A percentile compares a stretch with the other conserved stretches of the same genome.
These are phyloP conservation scores for Penicillium tannophilum DNA, from an alignment of 495 filamentous ascomycete species.

Conservation along the genomic window DNA sequence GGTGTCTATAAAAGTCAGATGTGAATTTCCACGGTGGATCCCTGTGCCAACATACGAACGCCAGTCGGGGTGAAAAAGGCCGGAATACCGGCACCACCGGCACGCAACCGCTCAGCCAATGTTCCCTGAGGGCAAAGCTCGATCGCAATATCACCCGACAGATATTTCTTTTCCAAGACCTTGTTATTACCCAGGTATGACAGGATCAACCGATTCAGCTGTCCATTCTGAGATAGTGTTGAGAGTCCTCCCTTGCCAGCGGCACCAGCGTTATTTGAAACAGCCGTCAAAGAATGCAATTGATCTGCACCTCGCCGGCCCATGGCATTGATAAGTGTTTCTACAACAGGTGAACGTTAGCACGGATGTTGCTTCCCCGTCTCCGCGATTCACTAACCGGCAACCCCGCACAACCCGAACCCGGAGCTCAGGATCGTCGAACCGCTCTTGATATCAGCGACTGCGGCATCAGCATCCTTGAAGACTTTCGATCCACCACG, in stretches of 20 bases:
- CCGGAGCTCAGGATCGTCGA: constrained; percentile 78
- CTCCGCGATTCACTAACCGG: constrained; percentile 37
- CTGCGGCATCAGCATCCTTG: constrained; percentile 70
- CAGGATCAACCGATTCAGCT: constrained; percentile 81
- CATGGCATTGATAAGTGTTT: constrained; percentile 82
- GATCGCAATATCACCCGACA: constrained; percentile 78
- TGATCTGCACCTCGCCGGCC: constrained; percentile 63
- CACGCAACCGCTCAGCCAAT: constrained; percentile 79
- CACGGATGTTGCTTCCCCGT: background rate
- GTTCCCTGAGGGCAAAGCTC: constrained; percentile 91
- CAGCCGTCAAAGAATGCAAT: constrained; percentile 75
- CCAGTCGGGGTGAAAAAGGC: constrained; percentile 91
- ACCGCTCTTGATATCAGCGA: constrained; percentile 73
- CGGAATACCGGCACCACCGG: constrained; percentile 84
- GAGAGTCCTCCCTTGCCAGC: constrained; percentile 75
- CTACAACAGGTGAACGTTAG: constrained; percentile 24
- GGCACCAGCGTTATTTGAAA: constrained; percentile 90
- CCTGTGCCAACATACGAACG: constrained; percentile 51
- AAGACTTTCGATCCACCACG: constrained; percentile 61
- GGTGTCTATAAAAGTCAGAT: constrained; percentile 44
- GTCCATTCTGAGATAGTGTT: constrained; percentile 72
- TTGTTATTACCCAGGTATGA: constrained; percentile 91
- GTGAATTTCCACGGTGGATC: background rate
- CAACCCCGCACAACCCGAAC: constrained; percentile 86
- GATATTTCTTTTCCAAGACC: constrained; percentile 79